These are phyloP conservation scores for Phytopythium sindhum DNA, from an alignment of 352 stramenopile genomes.

Conservation along the genomic window DNA sequence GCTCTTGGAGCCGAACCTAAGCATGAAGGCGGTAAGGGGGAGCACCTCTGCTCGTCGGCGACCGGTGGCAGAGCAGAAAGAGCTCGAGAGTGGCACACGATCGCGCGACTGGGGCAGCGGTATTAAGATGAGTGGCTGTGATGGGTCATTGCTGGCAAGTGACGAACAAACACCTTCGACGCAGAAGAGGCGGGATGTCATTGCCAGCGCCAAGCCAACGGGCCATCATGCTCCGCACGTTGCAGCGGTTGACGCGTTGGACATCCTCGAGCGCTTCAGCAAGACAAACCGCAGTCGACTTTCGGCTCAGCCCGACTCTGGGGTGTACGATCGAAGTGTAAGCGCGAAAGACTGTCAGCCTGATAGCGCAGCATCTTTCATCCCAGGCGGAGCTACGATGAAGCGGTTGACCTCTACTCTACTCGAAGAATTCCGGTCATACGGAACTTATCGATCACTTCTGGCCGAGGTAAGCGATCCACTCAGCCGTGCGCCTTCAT, in stretches of 20 bases:
- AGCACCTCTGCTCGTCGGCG: not conserved
- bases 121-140: not conserved
- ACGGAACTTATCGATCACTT: not conserved
- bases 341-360: not conserved
- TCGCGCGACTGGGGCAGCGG: not conserved
- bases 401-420: not conserved
- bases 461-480: not conserved
- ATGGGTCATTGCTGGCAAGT: not conserved
- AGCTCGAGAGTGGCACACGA: not conserved
- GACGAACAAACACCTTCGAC: not conserved
- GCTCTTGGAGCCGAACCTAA: not conserved
- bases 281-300: conserved; percentile 66
- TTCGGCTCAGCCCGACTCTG: conserved; percentile 16
- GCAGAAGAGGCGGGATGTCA: not conserved
- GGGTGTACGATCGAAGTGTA: not conserved
- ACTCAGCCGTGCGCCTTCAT: not conserved
- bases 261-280: conserved; percentile 80
- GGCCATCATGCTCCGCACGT: not conserved
- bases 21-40: not conserved
- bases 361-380: not conserved
- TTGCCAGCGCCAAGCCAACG: not conserved
- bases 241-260: conserved; percentile 30
- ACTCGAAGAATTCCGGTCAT: conserved; percentile 1
- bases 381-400: not conserved
- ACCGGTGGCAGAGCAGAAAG: not conserved